Percentiles rank a stretch among this genome's conserved stretches.
Conservation (phyloP, 2,329 filamentous ascomycete species). For the Fusarium goolgardi region DNA sequence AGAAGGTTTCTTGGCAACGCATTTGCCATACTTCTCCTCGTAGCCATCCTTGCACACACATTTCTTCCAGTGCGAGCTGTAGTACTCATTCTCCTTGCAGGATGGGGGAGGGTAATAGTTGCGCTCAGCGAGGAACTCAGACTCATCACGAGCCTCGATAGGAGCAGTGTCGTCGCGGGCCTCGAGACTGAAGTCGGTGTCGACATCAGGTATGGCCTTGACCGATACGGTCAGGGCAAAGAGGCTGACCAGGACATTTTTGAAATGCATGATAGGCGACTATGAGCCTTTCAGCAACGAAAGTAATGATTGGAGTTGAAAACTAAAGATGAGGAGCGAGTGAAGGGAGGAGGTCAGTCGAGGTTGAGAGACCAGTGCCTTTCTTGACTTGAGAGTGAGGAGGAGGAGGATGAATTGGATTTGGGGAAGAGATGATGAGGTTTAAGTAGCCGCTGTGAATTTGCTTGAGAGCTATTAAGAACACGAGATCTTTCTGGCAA, state of each 20-base stretch:
- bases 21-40: conserved; percentile 26
- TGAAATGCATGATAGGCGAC: conserved; percentile 41
- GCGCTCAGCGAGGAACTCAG: conserved; percentile 19
- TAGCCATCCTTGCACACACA: conserved; percentile 25
- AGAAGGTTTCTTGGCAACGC: not conserved
- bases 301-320: conserved; percentile 6
- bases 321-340: conserved; percentile 25
- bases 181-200: conserved; percentile 33
- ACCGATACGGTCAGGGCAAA: conserved; percentile 36
- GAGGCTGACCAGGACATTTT: conserved; percentile 36
- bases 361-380: conserved; percentile 28
- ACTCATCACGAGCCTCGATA: conserved; percentile 34
- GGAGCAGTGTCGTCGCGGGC: conserved; percentile 26
- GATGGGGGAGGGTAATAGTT: conserved; percentile 18
- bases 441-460: conserved; percentile 32
- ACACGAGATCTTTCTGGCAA: conserved; percentile 17
- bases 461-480: not conserved
- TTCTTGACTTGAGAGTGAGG: conserved; percentile 36
- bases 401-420: not conserved
- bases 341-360: conserved; percentile 22
- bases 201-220: conserved; percentile 39
- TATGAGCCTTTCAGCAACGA: conserved; percentile 34
- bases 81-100: conserved; percentile 2
- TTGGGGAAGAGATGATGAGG: conserved; percentile 18
- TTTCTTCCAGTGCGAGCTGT: conserved; percentile 6